A percentile compares a stretch with the other conserved stretches of the same genome.
These are phyloP conservation scores for Botrytis squamosa DNA, from an alignment of 2,329 filamentous ascomycete species.

Conservation along the genomic window DNA sequence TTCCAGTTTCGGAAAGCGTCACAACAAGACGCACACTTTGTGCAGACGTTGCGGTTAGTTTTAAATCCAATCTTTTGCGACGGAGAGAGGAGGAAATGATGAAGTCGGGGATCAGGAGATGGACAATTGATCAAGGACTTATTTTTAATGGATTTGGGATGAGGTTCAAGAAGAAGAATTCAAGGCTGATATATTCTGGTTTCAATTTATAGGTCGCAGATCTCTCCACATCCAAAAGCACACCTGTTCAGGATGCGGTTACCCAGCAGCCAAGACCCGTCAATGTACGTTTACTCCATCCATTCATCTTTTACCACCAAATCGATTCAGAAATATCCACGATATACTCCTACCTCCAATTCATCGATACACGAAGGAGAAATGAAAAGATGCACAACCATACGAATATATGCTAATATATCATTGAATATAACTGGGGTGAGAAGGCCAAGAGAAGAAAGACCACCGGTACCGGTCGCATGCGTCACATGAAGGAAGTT, in stretches of 20 bases:
- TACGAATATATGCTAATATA: conserved; percentile 65
- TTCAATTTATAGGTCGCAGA: conserved; percentile 67
- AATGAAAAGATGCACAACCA: conserved; percentile 51
- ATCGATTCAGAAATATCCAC: not conserved
- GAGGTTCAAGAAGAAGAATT: not conserved
- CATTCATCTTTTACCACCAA: conserved; percentile 22
- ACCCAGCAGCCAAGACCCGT: conserved; percentile 94
- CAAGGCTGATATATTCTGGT: conserved; percentile 31
- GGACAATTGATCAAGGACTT: conserved; percentile 15
- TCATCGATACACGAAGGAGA: conserved; percentile 24
- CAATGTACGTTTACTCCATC: conserved; percentile 75
- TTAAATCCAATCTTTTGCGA: conserved; percentile 23
- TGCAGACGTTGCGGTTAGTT: conserved; percentile 42
- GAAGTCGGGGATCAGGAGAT: not conserved
- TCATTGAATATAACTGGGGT: conserved; percentile 88
- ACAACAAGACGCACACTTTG: conserved; percentile 42
- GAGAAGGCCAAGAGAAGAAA: conserved; percentile 99
- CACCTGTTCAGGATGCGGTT: conserved; percentile 92
- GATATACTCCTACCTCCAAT: not conserved
- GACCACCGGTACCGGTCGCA: conserved; percentile 95
- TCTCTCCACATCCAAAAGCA: conserved; percentile 99
- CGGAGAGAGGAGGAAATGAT: conserved; percentile 32
- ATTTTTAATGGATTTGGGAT: not conserved
- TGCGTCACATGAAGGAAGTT: conserved; percentile 91
- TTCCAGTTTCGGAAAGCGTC: conserved; percentile 38